Evolutionary conservation across 441 rosid species (phyloP), one percentile per base, ranked within the genome.

Genomic region (Melianthus villosus): DNA sequence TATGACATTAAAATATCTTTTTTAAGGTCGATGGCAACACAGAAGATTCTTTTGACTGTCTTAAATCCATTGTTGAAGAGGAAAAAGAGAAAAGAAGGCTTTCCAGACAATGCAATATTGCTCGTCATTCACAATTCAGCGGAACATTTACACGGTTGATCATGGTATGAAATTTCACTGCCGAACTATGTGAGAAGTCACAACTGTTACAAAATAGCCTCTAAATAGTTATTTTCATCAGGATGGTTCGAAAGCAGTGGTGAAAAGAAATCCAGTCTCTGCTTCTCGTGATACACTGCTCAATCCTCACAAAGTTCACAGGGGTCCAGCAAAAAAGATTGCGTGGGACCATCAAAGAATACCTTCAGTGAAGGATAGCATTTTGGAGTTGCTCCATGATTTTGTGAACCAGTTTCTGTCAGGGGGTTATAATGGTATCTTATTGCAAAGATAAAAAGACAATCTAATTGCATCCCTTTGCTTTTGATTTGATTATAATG

Each of bases 241-340:
- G 99, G 91, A 72, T 77, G 99, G 99, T 53, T 64, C 72, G 45
- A 79, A 75, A 63, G 67, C 91, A 43, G 71, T 91, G 44, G 48
- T 64, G 49, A 72, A 71, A 48, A 87, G 87, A 50, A 75, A 72
- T 27, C 85, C 82, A 38, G 54, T 58, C 44, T 41, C 65, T 59
- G 59, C 57, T 54, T 59, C 69, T 19, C 65, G 50, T 9, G 70
- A 62, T 44, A 31, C 51, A 38, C 40, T 54, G n/a, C 50, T 56
- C 33, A 79, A 71, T 39, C 62, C 76, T 56, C 70, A 67, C 34
- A 64, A 65, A 59, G 48, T 60, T 44, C 63, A 45, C 28, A 71
- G 73, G 50, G 65, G 69, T 40, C 59, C 64, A 19, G 53, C 38
- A 38, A 79, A 75, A 55, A 84, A 68, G 62, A 68, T 72, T 48